Base-by-base conservation (phyloP, 2,329 filamentous ascomycete species). In the Neodidymelliopsis sp. region DNA sequence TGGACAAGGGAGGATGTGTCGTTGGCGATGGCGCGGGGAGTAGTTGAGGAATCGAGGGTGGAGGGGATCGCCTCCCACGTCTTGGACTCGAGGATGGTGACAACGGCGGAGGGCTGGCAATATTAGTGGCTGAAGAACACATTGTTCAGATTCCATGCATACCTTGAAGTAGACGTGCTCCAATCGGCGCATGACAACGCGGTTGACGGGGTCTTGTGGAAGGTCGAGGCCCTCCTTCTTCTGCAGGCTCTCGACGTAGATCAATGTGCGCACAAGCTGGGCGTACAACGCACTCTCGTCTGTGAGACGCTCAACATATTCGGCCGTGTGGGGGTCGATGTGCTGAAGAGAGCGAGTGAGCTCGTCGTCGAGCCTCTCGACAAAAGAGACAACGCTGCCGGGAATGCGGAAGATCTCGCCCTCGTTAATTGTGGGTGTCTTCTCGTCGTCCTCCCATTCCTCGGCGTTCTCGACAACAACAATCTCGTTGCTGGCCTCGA, bases 131-230 rank as follows among this genome's bases (percentile, higher is more conserved):
- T 9, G 8, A 8, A 15, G 13, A 2, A 9, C 11, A 12, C n/a
- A 15, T 4, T 25, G 4, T 22, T 7, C 4, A 19, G 22, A 18
- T 7, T 2, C 2, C 16, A 5, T 33, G 63, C 78, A 60, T 74
- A 87, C 85, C 84, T 99, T 99, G 85, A 97, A 99, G 82, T 99
- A 99, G 67, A 97, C 84, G 75, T 99, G 95, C 77, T 99, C 95
- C 58, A 99, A 78, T 65, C 95, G 86, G 68, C 94, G 87, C 85
- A 97, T 96, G 62, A 97, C 84, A 43, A 97, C 85, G 52, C 94
- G 87, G 82, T 97, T 99, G 57, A 96, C 75, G 70, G 86, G 90
- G 56, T 97, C 93, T 74, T 97, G 91, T 19, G 88, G 82, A 28
- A 87, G 81, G 34, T 93, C 86, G 28, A 92, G 81, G 57, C 86